phyloP scores from a whole-genome alignment of 441 rosid species.

The Brassica balearica region DNA sequence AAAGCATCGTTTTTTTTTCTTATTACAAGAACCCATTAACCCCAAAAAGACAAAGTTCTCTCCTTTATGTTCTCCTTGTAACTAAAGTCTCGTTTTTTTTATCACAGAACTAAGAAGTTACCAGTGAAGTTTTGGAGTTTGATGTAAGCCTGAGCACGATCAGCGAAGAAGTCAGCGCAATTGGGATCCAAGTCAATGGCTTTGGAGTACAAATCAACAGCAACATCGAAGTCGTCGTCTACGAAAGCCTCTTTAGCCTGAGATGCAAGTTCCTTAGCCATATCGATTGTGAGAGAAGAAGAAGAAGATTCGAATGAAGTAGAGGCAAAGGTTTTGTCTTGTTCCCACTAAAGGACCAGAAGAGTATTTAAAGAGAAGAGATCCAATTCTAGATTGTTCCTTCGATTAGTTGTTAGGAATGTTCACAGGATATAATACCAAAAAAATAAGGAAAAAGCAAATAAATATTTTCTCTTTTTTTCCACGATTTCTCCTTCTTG shows the following conservation, averaged over 20 bases:
- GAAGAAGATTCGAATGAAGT: constrained; percentile 18
- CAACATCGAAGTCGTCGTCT: constrained; percentile 86
- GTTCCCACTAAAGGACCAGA: not conserved
- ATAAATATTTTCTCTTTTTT: not conserved
- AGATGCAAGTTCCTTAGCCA: constrained; percentile 79
- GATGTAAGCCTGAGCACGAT: constrained; percentile 93
- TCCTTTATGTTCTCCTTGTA: not conserved
- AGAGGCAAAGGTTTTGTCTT: constrained; percentile 13
- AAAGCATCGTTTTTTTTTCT: not conserved
- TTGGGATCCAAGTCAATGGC: constrained; percentile 73
- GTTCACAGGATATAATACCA: no score
- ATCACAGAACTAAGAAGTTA: constrained; percentile 34
- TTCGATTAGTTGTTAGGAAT: not conserved
- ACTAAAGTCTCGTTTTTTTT: not conserved
- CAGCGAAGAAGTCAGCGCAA: constrained; percentile 73
- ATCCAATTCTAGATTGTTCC: constrained; percentile 32
- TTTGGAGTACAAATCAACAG: constrained; percentile 76
- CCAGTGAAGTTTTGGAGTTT: constrained; percentile 77
- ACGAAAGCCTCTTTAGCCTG: constrained; percentile 89
- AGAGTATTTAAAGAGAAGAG: constrained; percentile 7
- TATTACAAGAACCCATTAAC: not conserved
- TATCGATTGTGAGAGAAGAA: constrained; percentile 31
- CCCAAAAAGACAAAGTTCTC: not conserved
- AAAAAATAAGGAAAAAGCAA: no score
- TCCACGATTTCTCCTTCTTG: not conserved